phyloP scores from a whole-genome alignment of 306 rosid species.

The Medicago arabica region DNA sequence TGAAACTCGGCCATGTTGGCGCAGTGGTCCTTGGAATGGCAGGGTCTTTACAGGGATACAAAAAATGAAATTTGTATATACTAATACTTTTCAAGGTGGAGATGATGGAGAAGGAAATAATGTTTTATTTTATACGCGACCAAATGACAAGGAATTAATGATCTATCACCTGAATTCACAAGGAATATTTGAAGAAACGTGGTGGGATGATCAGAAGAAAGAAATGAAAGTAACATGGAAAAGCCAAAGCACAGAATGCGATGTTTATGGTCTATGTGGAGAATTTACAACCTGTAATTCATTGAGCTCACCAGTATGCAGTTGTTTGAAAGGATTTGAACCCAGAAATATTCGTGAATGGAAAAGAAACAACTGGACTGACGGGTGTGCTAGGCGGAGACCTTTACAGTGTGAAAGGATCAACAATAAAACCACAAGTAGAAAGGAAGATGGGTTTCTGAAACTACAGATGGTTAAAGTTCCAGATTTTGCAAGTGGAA shows the following conservation, averaged over 20 bases:
- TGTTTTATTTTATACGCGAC: not conserved
- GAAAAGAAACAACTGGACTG: too few species aligned
- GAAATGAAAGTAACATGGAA: not conserved
- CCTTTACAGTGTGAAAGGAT: too few species aligned
- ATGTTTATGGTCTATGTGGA: constrained; percentile 55
- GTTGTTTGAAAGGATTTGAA: too few species aligned
- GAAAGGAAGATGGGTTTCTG: constrained; percentile 36
- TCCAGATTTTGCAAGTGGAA: constrained; percentile 37
- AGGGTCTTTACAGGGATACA: not conserved
- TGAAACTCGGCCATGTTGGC: constrained; percentile 28
- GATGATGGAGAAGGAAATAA: constrained; percentile 11
- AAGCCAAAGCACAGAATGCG: constrained; percentile 29
- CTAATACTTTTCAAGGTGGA: not conserved
- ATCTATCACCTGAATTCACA: not conserved
- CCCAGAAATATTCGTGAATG: too few species aligned
- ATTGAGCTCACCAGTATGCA: too few species aligned
- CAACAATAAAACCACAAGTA: too few species aligned
- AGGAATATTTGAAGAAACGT: not conserved
- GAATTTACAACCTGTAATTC: too few species aligned
- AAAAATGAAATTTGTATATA: not conserved
- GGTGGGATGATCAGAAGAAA: not conserved
- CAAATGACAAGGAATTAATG: not conserved
- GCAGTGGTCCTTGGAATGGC: constrained; percentile 32
- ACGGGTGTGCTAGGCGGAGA: too few species aligned
- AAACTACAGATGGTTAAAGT: constrained; percentile 41